Conservation (phyloP, 2,329 filamentous ascomycete genomes). For the Phyllosticta ampelicida region DNA sequence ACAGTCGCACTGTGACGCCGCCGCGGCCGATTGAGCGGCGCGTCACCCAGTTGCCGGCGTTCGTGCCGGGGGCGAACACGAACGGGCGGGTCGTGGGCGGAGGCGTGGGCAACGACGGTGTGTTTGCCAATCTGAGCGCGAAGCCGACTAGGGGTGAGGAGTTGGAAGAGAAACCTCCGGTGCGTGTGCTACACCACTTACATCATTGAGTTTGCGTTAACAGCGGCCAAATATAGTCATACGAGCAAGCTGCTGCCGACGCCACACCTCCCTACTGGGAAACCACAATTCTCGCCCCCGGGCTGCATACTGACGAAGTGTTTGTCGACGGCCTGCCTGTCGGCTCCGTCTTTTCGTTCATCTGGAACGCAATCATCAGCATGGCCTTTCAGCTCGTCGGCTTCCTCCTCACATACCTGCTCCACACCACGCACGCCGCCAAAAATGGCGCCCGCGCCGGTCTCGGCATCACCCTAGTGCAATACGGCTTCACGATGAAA, state of each 20-base stretch:
- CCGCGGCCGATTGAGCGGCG: constrained; percentile 33
- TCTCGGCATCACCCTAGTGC: constrained; percentile 86
- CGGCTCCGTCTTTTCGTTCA: constrained; percentile 73
- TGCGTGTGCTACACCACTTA: constrained; percentile 41
- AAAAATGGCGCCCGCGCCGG: constrained; percentile 95
- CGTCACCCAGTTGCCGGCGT: constrained; percentile 45
- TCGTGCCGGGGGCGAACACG: constrained; percentile 22
- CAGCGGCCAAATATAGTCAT: constrained; percentile 68
- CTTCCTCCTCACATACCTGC: constrained; percentile 92
- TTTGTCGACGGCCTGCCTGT: constrained; percentile 95
- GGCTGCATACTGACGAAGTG: constrained; percentile 85
- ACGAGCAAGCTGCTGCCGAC: constrained; percentile 96
- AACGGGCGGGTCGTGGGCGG: constrained; percentile 54
- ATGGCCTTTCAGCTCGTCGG: constrained; percentile 96
- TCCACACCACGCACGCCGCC: constrained; percentile 94
- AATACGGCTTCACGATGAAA: constrained; percentile 96
- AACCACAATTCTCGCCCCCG: constrained; percentile 91
- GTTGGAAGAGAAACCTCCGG: constrained; percentile 84
- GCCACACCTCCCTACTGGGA: constrained; percentile 98
- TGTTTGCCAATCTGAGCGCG: constrained; percentile 89
- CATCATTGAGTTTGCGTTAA: neutral
- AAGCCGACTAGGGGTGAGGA: constrained; percentile 76
- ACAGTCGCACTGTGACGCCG: constrained; percentile 17
- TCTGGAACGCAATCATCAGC: constrained; percentile 93
- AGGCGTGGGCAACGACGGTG: constrained; percentile 71